Percentiles rank a stretch among this genome's conserved stretches.
Evolutionary conservation across 805 yeast genomes (phyloP).

Genomic region (Limtongozyma cylindracea): DNA sequence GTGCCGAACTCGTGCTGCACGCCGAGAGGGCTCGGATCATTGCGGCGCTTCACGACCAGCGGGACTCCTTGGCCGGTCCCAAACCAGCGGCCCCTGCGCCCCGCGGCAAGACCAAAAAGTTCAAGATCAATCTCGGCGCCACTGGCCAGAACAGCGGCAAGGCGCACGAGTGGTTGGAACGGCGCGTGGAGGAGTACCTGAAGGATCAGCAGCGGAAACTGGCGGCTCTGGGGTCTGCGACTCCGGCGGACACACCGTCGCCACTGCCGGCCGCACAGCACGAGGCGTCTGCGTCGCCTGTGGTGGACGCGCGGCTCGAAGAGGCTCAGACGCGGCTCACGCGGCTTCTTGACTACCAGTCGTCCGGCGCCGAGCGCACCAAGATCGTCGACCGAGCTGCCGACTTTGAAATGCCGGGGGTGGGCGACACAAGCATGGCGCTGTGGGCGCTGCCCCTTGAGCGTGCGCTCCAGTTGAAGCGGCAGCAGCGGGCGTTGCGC

Average conservation of each 20-base stretch:
- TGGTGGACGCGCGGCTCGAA: conserved; percentile 28
- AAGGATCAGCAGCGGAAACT: conserved; percentile 3
- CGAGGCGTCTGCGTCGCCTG: conserved; percentile 6
- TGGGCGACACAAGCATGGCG: conserved; percentile 20
- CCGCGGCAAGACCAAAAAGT: conserved; percentile 4
- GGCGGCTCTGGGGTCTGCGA: no score
- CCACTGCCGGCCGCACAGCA: conserved; percentile 6
- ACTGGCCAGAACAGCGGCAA: conserved; percentile 36
- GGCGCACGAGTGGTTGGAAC: conserved; percentile 41
- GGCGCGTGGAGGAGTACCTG: conserved; percentile 18
- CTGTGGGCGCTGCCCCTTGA: conserved; percentile 86
- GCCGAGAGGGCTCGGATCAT: conserved; percentile 38
- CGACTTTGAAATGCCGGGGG: conserved; percentile 46
- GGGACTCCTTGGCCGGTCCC: conserved; percentile 7
- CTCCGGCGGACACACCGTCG: no score
- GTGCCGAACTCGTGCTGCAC: conserved; percentile 30
- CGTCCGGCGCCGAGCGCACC: conserved; percentile 73
- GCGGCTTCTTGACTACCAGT: conserved; percentile 56
- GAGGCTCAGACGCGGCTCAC: conserved; percentile 57
- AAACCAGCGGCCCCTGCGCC: conserved; percentile 4
- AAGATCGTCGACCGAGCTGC: conserved; percentile 81
- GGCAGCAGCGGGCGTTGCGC: conserved; percentile 55
- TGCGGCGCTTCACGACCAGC: conserved; percentile 26
- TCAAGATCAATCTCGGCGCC: conserved; percentile 26
- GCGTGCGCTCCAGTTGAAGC: conserved; percentile 65